These are phyloP conservation scores for Gonium pectorale DNA, from an alignment of 139 green algal species.

Conservation along the genomic window DNA sequence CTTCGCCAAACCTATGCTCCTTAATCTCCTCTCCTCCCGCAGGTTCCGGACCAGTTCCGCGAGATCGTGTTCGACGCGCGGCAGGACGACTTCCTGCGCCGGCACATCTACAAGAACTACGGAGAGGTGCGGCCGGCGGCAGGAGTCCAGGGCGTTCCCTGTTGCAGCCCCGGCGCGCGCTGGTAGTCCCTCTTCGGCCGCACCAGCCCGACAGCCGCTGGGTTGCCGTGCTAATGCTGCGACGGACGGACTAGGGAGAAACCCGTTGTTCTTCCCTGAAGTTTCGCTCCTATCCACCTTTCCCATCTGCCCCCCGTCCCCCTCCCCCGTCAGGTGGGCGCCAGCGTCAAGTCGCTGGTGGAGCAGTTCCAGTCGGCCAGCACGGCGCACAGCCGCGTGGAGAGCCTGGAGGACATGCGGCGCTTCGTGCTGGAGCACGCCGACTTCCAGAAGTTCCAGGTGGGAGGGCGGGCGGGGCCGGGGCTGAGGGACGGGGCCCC, in stretches of 20 bases:
- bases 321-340: conserved; percentile 58
- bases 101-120: conserved; percentile 85
- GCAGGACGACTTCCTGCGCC: conserved; percentile 84
- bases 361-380: conserved; percentile 72
- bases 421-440: conserved; percentile 86
- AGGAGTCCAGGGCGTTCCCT: too few relatives aligned
- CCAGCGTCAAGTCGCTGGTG: conserved; percentile 82
- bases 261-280: not conserved
- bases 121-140: conserved; percentile 65
- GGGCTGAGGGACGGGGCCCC: not conserved
- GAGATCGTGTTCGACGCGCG: conserved; percentile 78
- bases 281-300: not conserved
- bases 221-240: not conserved
- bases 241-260: not conserved
- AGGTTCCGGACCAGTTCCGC: conserved; percentile 75
- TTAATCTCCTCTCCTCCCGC: not conserved
- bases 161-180: too few relatives aligned
- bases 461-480: not conserved
- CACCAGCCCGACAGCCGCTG: too few relatives aligned
- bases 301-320: not conserved
- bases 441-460: conserved; percentile 73
- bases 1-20: too few relatives aligned
- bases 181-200: too few relatives aligned
- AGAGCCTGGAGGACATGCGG: conserved; percentile 89
- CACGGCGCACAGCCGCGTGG: conserved; percentile 66